A percentile compares a stretch with the other conserved stretches of the same genome.
Evolutionary conservation across 1,139 yeast species (phyloP).

Genomic region (Diutina neorugosa): DNA sequence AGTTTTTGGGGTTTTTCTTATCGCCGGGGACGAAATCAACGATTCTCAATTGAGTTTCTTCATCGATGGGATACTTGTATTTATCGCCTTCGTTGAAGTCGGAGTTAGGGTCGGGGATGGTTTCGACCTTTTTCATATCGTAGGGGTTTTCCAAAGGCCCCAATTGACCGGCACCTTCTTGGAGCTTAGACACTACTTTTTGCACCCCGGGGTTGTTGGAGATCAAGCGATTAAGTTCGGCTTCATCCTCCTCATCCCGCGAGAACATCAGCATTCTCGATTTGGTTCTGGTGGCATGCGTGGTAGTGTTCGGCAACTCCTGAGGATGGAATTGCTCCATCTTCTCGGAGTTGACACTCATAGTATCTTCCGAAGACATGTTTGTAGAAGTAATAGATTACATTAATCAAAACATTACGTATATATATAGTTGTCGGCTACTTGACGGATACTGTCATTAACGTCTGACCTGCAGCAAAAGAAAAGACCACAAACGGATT

Average conservation of each 20-base stretch:
- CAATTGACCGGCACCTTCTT: constrained; percentile 23
- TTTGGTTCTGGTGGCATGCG: neutral
- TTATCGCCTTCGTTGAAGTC: constrained; percentile 37
- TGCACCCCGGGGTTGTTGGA: constrained; percentile 4
- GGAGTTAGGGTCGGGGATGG: constrained; percentile 24
- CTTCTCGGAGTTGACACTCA: constrained; percentile 3
- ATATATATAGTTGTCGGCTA: neutral
- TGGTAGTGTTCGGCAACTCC: neutral
- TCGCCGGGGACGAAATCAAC: constrained; percentile 49
- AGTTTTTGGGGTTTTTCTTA: constrained; percentile 45
- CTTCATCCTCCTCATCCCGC: constrained; percentile 1
- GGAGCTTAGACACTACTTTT: neutral
- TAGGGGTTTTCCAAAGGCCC: constrained; percentile 46
- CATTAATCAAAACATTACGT: neutral
- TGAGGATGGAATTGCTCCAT: constrained; percentile 1
- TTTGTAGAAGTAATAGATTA: neutral
- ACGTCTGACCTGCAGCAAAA: neutral
- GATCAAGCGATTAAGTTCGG: neutral
- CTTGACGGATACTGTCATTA: neutral
- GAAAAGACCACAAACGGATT: neutral
- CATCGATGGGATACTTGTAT: constrained; percentile 50
- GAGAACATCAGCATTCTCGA: constrained; percentile 1
- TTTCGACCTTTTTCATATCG: constrained; percentile 26
- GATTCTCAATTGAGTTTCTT: constrained; percentile 40
- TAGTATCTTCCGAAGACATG: neutral